Base-by-base conservation (phyloP, 345 rosid genomes). In the Raphanus sativus region DNA sequence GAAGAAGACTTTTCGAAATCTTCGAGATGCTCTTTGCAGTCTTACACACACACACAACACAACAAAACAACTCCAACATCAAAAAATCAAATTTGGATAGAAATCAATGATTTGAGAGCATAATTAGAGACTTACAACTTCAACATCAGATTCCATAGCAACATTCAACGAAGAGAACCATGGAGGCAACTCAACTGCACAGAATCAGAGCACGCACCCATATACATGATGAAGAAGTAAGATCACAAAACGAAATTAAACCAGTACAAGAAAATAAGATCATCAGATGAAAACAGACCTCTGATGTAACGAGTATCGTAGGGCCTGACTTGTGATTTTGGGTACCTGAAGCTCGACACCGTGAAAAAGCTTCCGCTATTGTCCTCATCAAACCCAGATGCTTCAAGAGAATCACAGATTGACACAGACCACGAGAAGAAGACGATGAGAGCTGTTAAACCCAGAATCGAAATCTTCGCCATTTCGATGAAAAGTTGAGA, bases 131-230 rank as follows among this genome's bases (percentile, higher is more conserved):
- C 99, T 90, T 85, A 95, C 98, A 72, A 92, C 82, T 70, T 88
- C 88, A 13, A 91, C 98, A 84, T 90, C 89, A 17, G 97, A 88
- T 70, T 86, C 86, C 87, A 92, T 73, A 50, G 82, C 84, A 34
- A 95, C 72, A 65, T 90, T 89, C 80, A 95, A 30, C 8, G 96
- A 88, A 6, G 98, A 88, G 88, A 95, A 95, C 95, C 92, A 92
- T 67, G 84, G 92, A 21, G 98, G 98, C 82, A 95, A 86, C 80
- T 92, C 98, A 76, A 94, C 99, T 95, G 64, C 16, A 82, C 3
- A 38, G 11, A 38, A 83, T 71, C 71, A 34, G 45, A 54, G 59
- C 59, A 21, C 21, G 21, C 21, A 21, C 21, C 21, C 21, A 21
- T 21, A 21, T 21, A 21, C 21, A 21, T 21, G 21, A 21, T 0